phyloP scores from a whole-genome alignment of 2,329 filamentous ascomycete genomes.

The Hysterium pulicare region DNA sequence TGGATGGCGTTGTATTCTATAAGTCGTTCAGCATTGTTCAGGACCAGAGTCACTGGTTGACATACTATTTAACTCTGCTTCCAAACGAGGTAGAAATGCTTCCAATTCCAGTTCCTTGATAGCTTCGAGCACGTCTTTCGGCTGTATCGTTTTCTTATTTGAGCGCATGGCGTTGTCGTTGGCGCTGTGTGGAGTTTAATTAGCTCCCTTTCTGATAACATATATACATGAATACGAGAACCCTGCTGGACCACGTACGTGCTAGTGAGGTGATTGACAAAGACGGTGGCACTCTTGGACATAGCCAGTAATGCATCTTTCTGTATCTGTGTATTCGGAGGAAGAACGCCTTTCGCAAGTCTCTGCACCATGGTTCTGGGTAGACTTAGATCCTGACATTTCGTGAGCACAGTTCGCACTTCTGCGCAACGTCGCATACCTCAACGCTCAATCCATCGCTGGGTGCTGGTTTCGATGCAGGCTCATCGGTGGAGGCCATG shows the following conservation, averaged over 20 bases:
- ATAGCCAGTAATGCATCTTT: slow-evolving; percentile 76
- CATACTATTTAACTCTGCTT: slow-evolving; percentile 73
- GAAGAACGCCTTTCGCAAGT: slow-evolving; percentile 74
- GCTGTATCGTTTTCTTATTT: slow-evolving; percentile 76
- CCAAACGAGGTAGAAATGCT: slow-evolving; percentile 66
- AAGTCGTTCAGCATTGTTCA: not conserved
- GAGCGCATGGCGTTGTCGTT: slow-evolving; percentile 65
- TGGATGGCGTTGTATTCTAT: slow-evolving; percentile 70
- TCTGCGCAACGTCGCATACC: slow-evolving; percentile 28
- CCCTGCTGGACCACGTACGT: slow-evolving; percentile 58
- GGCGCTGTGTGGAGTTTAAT: slow-evolving; percentile 54
- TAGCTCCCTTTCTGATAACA: too few relatives aligned
- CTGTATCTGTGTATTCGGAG: slow-evolving; percentile 78
- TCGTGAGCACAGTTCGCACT: slow-evolving; percentile 5
- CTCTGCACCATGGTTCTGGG: slow-evolving; percentile 79
- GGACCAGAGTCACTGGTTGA: slow-evolving; percentile 11
- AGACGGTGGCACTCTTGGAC: slow-evolving; percentile 78
- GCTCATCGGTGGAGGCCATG: slow-evolving; percentile 36
- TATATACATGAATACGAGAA: too few relatives aligned
- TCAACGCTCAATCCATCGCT: slow-evolving; percentile 45
- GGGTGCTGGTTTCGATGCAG: slow-evolving; percentile 23
- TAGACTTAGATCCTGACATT: slow-evolving; percentile 60
- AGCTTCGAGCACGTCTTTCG: slow-evolving; percentile 71
- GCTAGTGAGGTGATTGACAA: slow-evolving; percentile 74
- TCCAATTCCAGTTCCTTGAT: slow-evolving; percentile 73